Evolutionary conservation across 2,329 filamentous ascomycete genomes (phyloP).

Genomic region (Diatrype stigma): DNA sequence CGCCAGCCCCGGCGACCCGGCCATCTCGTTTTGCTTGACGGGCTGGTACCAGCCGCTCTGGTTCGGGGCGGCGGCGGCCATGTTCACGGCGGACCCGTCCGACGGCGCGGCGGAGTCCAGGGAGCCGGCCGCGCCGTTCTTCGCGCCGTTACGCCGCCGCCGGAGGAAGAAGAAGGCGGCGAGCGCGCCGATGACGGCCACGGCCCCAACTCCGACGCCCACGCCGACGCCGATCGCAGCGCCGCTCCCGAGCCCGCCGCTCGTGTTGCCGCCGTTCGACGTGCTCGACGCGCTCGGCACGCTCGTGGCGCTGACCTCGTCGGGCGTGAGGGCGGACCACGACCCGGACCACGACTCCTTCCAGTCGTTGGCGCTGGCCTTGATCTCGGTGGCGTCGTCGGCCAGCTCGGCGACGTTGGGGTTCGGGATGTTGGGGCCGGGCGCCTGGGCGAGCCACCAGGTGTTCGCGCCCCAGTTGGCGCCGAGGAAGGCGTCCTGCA

Average conservation of each 20-base stretch:
- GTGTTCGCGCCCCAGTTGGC: slow-evolving; percentile 32
- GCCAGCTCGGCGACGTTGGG: slow-evolving; percentile 16
- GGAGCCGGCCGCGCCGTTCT: not conserved
- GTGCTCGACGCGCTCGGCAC: slow-evolving; percentile 5
- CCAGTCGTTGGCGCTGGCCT: slow-evolving; percentile 26
- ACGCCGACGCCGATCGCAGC: slow-evolving; percentile 32
- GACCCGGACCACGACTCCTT: slow-evolving; percentile 28
- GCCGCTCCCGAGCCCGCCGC: slow-evolving; percentile 23
- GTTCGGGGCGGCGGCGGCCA: not conserved
- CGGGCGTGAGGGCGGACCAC: slow-evolving; percentile 10
- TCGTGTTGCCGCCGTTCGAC: not conserved
- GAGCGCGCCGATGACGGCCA: slow-evolving; percentile 17
- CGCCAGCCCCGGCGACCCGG: not conserved
- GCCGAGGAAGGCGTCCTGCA: slow-evolving; percentile 43
- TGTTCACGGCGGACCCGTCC: no score
- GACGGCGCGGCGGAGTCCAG: no score
- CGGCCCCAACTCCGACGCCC: slow-evolving; percentile 23
- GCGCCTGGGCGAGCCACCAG: slow-evolving; percentile 38
- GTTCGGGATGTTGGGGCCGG: slow-evolving; percentile 31
- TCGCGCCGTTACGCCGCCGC: slow-evolving; percentile 19
- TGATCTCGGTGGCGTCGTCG: slow-evolving; percentile 14
- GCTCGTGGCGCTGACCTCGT: slow-evolving; percentile 12
- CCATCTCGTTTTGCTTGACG: not conserved
- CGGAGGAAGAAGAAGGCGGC: slow-evolving; percentile 21
- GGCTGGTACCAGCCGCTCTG: slow-evolving; percentile 1